phyloP scores from a whole-genome alignment of 768 basidiomycete species.

The Podaxis sp. region DNA sequence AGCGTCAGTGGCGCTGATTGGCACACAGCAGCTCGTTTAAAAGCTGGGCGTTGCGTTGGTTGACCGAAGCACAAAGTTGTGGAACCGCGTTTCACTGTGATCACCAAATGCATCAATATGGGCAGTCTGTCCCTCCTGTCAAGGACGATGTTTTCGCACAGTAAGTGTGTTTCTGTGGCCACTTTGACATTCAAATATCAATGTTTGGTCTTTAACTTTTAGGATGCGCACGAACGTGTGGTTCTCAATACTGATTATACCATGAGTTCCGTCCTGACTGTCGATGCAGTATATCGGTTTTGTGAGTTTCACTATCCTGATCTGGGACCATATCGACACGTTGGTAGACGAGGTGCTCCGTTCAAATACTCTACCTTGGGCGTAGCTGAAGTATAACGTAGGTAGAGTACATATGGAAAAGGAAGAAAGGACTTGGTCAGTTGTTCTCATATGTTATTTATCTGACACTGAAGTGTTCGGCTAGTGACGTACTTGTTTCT shows the following conservation, averaged over 20 bases:
- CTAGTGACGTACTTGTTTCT: slow-evolving; percentile 42
- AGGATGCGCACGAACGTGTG: slow-evolving; percentile 25
- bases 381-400: slow-evolving; percentile 14
- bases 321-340: slow-evolving; percentile 56
- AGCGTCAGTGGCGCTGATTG: not conserved
- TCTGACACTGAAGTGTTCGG: not conserved
- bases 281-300: slow-evolving; percentile 45
- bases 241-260: not conserved
- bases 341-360: slow-evolving; percentile 39
- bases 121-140: slow-evolving; percentile 5
- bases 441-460: slow-evolving; percentile 1
- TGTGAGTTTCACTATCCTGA: slow-evolving; percentile 44
- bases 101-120: not conserved
- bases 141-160: slow-evolving; percentile 22
- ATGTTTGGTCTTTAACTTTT: not conserved
- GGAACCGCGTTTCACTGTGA: not conserved
- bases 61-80: too few species aligned
- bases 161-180: slow-evolving; percentile 6
- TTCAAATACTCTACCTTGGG: not conserved
- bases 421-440: slow-evolving; percentile 42
- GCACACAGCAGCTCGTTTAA: not conserved
- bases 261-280: not conserved
- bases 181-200: not conserved
- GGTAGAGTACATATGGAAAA: slow-evolving; percentile 55
- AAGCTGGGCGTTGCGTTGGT: too few species aligned